phyloP scores from a whole-genome alignment of 2,329 filamentous ascomycete species.

The Rhynchosporium agropyri region DNA sequence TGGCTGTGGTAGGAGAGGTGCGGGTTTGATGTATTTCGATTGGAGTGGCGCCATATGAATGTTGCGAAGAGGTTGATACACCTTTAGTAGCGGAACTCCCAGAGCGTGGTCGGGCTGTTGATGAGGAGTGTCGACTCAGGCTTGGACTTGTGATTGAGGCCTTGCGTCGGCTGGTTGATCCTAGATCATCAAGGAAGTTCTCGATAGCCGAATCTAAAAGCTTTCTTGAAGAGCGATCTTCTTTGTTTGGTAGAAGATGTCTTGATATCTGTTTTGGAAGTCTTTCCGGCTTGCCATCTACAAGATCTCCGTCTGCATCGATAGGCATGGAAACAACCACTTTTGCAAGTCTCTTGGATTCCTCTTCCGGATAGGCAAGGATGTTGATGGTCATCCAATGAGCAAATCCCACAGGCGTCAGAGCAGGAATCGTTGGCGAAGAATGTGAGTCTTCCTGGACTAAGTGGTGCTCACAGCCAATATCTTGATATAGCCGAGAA shows the following conservation, averaged over 20 bases:
- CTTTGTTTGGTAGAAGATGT: slow-evolving; percentile 65
- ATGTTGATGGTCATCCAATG: slow-evolving; percentile 75
- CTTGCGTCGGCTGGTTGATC: slow-evolving; percentile 48
- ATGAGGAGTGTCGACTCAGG: slow-evolving; percentile 34
- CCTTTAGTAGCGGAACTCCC: neutral
- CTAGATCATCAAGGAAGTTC: slow-evolving; percentile 49
- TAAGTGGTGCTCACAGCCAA: slow-evolving; percentile 64
- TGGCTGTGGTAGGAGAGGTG: slow-evolving; percentile 32
- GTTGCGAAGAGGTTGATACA: slow-evolving; percentile 24
- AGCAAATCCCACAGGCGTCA: slow-evolving; percentile 70
- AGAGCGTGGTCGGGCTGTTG: slow-evolving; percentile 13
- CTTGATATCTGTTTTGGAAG: slow-evolving; percentile 80
- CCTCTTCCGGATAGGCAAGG: slow-evolving; percentile 73
- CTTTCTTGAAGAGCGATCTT: slow-evolving; percentile 42
- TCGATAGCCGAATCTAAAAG: slow-evolving; percentile 62
- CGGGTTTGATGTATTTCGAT: slow-evolving; percentile 35
- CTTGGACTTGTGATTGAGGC: slow-evolving; percentile 35
- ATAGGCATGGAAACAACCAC: slow-evolving; percentile 74
- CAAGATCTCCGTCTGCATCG: slow-evolving; percentile 54
- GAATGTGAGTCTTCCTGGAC: slow-evolving; percentile 56
- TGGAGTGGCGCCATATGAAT: slow-evolving; percentile 24
- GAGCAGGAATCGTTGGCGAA: slow-evolving; percentile 61
- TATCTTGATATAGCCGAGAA: slow-evolving; percentile 58
- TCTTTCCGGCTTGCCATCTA: slow-evolving; percentile 67
- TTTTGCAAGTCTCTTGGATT: slow-evolving; percentile 69